phyloP scores from a whole-genome alignment of 1,284 basidiomycete species.

The Rhodotorula sp. region DNA sequence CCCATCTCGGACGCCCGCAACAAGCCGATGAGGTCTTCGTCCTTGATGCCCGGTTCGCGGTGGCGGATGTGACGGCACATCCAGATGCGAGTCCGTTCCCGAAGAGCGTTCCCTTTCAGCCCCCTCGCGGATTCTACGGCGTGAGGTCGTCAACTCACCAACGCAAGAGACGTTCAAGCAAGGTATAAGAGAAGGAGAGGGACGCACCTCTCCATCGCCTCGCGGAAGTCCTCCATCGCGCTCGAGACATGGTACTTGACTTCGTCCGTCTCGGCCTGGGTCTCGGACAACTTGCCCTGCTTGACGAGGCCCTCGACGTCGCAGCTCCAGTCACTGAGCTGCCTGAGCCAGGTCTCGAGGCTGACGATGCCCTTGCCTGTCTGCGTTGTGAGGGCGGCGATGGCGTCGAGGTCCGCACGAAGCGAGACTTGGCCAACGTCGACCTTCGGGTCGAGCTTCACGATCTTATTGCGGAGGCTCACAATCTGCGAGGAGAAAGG shows the following conservation, averaged over 20 bases:
- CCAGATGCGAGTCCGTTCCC: constrained; percentile 25
- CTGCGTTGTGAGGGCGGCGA: constrained; percentile 23
- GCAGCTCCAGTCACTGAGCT: constrained; percentile 21
- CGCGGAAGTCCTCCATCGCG: constrained; percentile 34
- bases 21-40: constrained; percentile 16
- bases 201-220: constrained; percentile 25
- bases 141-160: rapidly evolving
- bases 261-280: constrained; percentile 24
- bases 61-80: constrained; percentile 30
- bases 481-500: constrained; percentile 19
- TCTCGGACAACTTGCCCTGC: constrained; percentile 10
- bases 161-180: not conserved
- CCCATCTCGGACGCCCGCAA: constrained; percentile 33
- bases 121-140: constrained; percentile 26
- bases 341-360: constrained; percentile 30
- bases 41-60: constrained; percentile 26
- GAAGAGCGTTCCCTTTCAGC: constrained; percentile 23
- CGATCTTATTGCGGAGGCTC: constrained; percentile 28
- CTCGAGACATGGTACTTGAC: constrained; percentile 30
- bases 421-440: constrained; percentile 28
- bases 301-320: constrained; percentile 21
- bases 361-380: constrained; percentile 24
- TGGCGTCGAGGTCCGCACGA: constrained; percentile 19
- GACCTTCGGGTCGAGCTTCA: constrained; percentile 16
- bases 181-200: too few species aligned